Percentiles rank a stretch among this genome's conserved stretches.
These are phyloP conservation scores for Fusarium nelsonii DNA, from an alignment of 2,329 filamentous ascomycete species.

Conservation along the genomic window DNA sequence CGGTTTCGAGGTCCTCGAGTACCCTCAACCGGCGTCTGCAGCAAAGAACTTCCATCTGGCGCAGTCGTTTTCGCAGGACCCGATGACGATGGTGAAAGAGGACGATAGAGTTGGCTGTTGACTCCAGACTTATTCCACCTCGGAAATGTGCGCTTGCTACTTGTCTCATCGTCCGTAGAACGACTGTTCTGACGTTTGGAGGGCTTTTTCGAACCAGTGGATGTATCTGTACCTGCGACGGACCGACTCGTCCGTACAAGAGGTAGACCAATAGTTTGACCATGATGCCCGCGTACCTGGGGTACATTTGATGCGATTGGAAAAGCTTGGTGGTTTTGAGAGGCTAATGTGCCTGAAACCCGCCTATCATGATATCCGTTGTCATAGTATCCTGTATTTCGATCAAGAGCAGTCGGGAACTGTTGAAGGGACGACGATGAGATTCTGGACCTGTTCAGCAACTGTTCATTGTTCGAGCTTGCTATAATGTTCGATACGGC, in stretches of 20 bases:
- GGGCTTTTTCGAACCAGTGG: slow-evolving; percentile 17
- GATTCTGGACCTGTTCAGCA: background rate
- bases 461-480: slow-evolving; percentile 10
- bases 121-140: slow-evolving; percentile 13
- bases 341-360: slow-evolving; percentile 4
- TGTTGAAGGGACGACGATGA: background rate
- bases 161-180: slow-evolving; percentile 27
- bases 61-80: background rate
- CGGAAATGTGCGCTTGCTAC: slow-evolving; percentile 8
- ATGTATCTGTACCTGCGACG: slow-evolving; percentile 11
- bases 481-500: slow-evolving; percentile 2
- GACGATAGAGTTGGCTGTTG: background rate
- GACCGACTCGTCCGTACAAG: slow-evolving; percentile 10
- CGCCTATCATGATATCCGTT: slow-evolving; percentile 23
- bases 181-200: slow-evolving; percentile 39
- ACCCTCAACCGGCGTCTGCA: background rate
- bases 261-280: background rate
- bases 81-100: background rate
- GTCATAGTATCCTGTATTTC: slow-evolving; percentile 13
- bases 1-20: background rate
- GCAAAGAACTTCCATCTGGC: background rate
- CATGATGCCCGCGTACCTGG: slow-evolving; percentile 12
- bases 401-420: slow-evolving; percentile 2
- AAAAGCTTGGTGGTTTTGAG: slow-evolving; percentile 2
- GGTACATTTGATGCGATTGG: background rate